A percentile compares a stretch with the other conserved stretches of the same genome.
phyloP scores from a whole-genome alignment of 805 yeast genomes.

The Kluyveromyces dobzhanskii region DNA sequence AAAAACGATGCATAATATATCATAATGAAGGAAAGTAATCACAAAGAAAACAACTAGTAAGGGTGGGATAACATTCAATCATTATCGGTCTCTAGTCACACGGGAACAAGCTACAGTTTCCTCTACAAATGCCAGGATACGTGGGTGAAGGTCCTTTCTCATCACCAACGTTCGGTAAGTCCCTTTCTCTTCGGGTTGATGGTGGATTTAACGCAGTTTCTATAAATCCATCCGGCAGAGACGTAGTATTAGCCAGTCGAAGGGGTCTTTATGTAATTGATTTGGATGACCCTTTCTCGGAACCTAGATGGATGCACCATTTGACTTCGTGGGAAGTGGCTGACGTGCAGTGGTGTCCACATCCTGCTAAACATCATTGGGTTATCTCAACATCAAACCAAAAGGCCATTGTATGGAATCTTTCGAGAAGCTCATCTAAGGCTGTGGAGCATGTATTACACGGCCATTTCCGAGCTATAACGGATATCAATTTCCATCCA shows the following conservation, averaged over 20 bases:
- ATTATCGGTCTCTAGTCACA: too few relatives aligned
- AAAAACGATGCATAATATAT: too few relatives aligned
- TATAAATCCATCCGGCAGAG: constrained; percentile 82
- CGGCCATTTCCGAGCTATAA: constrained; percentile 85
- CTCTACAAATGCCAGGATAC: constrained; percentile 5
- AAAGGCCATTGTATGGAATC: constrained; percentile 91
- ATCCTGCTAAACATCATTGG: constrained; percentile 77
- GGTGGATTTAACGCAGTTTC: constrained; percentile 90
- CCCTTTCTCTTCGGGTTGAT: constrained; percentile 79
- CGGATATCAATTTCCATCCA: constrained; percentile 92
- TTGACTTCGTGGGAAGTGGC: constrained; percentile 97
- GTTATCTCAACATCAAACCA: constrained; percentile 91
- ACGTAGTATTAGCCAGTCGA: constrained; percentile 78
- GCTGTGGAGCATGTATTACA: constrained; percentile 87
- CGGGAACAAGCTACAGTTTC: too few relatives aligned
- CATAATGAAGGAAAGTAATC: too few relatives aligned
- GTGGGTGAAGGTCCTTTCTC: constrained; percentile 28
- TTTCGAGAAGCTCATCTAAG: constrained; percentile 54
- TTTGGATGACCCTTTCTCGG: constrained; percentile 88
- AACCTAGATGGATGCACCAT: constrained; percentile 91
- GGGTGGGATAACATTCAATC: too few relatives aligned
- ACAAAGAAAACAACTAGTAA: too few relatives aligned
- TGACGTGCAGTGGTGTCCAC: constrained; percentile 98
- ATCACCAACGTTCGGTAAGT: constrained; percentile 66
- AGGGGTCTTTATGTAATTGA: constrained; percentile 86